phyloP scores from a whole-genome alignment of 768 basidiomycete species.

The Clitopilus hobsonii region DNA sequence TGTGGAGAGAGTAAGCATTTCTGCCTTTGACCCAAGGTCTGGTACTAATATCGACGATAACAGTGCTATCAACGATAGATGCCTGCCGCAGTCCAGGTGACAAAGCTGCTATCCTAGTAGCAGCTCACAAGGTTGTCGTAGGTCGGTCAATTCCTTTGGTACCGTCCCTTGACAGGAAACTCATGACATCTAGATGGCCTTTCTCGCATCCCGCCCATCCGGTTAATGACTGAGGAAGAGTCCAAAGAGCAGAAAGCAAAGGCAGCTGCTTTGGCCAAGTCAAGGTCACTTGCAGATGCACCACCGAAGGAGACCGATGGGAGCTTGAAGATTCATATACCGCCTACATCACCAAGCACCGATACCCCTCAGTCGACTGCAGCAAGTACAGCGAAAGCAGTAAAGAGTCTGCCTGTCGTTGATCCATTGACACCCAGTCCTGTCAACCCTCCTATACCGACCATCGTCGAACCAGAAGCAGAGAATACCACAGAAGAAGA shows the following conservation, averaged over 20 bases:
- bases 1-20: conserved; percentile 74
- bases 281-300: conserved; percentile 8
- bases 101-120: conserved; percentile 77
- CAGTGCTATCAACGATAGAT: conserved; percentile 35
- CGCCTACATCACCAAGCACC: conserved; percentile 1
- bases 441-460: conserved; percentile 2
- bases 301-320: conserved; percentile 18
- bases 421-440: conserved; percentile 4
- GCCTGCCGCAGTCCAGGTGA: conserved; percentile 56
- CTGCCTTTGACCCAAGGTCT: neutral
- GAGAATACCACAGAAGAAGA: conserved; percentile 1
- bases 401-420: conserved; percentile 5
- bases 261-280: conserved; percentile 11
- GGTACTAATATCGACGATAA: neutral
- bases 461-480: conserved; percentile 12
- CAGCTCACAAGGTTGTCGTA: conserved; percentile 82
- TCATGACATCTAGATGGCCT: conserved; percentile 53
- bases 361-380: neutral
- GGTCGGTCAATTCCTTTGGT: conserved; percentile 41
- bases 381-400: neutral
- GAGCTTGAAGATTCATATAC: conserved; percentile 13
- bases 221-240: conserved; percentile 62
- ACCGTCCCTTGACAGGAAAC: no score
- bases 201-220: conserved; percentile 66
- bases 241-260: conserved; percentile 17